Evolutionary conservation across 2,329 filamentous ascomycete genomes (phyloP).

Genomic region (Clathrospora elynae): DNA sequence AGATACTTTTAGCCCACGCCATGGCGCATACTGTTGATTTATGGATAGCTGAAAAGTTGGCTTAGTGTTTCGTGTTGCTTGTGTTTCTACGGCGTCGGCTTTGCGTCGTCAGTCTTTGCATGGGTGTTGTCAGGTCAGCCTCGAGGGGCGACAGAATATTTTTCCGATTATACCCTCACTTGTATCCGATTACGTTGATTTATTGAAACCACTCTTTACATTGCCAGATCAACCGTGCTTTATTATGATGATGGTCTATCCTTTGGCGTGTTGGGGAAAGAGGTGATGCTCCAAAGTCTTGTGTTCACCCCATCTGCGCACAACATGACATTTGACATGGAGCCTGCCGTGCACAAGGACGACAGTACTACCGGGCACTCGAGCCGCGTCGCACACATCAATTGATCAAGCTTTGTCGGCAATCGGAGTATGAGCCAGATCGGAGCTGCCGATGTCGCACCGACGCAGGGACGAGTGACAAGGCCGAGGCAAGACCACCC

Average conservation of each 20-base stretch:
- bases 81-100: conserved; percentile 5
- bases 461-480: conserved; percentile 18
- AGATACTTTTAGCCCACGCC: background rate
- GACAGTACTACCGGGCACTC: background rate
- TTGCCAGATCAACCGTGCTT: background rate
- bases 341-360: background rate
- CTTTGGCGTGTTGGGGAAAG: no score
- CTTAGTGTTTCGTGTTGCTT: conserved; percentile 2
- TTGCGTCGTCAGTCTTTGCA: background rate
- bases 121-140: background rate
- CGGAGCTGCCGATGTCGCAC: conserved; percentile 1
- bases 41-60: conserved; percentile 9
- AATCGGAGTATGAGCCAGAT: conserved; percentile 5
- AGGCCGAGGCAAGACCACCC: conserved; percentile 17
- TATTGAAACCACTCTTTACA: background rate
- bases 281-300: no score
- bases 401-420: conserved; percentile 2
- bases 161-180: conserved; percentile 18
- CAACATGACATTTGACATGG: background rate
- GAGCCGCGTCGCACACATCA: background rate
- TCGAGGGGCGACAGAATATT: conserved; percentile 1
- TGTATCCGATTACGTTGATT: conserved; percentile 2
- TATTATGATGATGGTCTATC: no score
- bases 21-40: background rate
- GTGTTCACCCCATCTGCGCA: background rate